These are phyloP conservation scores for Argentina anserina DNA, from an alignment of 306 rosid genomes.

Conservation along the genomic window DNA sequence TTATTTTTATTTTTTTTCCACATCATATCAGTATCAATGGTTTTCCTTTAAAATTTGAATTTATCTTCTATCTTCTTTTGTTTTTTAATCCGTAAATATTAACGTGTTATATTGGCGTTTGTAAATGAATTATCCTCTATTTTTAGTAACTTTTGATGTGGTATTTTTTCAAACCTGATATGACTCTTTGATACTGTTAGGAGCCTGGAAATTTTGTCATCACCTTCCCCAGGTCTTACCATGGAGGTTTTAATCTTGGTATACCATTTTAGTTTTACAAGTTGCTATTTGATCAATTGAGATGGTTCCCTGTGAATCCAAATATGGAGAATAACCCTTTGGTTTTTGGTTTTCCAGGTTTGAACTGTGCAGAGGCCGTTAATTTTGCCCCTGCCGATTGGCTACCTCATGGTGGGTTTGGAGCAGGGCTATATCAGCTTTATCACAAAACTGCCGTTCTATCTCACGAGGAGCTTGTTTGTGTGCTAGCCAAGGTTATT, in stretches of 20 bases:
- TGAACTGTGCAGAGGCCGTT: constrained; percentile 98
- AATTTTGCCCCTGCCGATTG: constrained; percentile 99
- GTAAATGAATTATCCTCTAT: background rate
- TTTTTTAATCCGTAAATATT: background rate
- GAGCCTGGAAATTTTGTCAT: constrained; percentile 98
- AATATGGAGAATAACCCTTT: constrained; percentile 7
- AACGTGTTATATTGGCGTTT: background rate
- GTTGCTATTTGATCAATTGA: constrained; percentile 19
- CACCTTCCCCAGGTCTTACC: constrained; percentile 94
- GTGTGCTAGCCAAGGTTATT: constrained; percentile 81
- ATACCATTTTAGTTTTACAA: constrained; percentile 29
- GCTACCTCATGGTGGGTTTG: constrained; percentile 94
- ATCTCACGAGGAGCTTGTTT: constrained; percentile 96
- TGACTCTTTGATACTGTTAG: constrained; percentile 41
- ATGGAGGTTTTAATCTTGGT: constrained; percentile 99
- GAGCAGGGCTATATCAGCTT: constrained; percentile 83
- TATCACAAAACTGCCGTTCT: constrained; percentile 83
- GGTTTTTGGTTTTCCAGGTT: constrained; percentile 53
- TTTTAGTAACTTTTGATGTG: background rate
- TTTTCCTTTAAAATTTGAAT: background rate
- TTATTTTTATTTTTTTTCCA: background rate
- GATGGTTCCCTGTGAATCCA: constrained; percentile 10
- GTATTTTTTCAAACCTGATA: constrained; percentile 11
- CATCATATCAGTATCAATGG: background rate
- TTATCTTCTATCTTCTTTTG: background rate